Conservation (phyloP, 257 asterid genomes). For the Solanum gracilifrons region DNA sequence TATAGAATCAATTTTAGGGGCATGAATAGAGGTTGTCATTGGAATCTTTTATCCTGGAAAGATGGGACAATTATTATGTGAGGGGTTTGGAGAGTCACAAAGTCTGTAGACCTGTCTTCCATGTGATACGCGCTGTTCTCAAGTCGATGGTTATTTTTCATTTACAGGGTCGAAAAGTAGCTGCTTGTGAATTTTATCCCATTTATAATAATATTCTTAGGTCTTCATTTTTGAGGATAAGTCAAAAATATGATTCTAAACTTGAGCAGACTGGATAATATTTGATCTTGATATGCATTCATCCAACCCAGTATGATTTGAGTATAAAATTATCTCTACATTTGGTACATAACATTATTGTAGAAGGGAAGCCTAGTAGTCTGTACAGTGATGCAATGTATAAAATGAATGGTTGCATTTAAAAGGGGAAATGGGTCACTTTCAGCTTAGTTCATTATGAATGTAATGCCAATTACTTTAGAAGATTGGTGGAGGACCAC, state of each 20-base stretch:
- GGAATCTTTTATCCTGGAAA: constrained; percentile 14
- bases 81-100: neutral
- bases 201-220: neutral
- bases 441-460: constrained; percentile 7
- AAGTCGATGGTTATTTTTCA: neutral
- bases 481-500: constrained; percentile 48
- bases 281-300: neutral
- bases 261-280: neutral
- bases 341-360: neutral
- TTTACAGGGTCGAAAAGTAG: neutral
- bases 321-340: neutral
- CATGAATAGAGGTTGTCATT: constrained; percentile 8
- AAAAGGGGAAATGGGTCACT: constrained; percentile 24
- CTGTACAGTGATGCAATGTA: neutral
- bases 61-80: no score
- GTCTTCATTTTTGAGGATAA: neutral
- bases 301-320: neutral
- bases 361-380: neutral
- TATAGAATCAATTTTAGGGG: neutral
- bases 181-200: neutral
- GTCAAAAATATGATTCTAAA: neutral
- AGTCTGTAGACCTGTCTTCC: constrained; percentile 20
- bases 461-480: constrained; percentile 28
- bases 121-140: neutral
- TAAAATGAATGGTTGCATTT: constrained; percentile 8